phyloP scores from a whole-genome alignment of 192 early-diverging fungal species.

The Spinellus fusiger region DNA sequence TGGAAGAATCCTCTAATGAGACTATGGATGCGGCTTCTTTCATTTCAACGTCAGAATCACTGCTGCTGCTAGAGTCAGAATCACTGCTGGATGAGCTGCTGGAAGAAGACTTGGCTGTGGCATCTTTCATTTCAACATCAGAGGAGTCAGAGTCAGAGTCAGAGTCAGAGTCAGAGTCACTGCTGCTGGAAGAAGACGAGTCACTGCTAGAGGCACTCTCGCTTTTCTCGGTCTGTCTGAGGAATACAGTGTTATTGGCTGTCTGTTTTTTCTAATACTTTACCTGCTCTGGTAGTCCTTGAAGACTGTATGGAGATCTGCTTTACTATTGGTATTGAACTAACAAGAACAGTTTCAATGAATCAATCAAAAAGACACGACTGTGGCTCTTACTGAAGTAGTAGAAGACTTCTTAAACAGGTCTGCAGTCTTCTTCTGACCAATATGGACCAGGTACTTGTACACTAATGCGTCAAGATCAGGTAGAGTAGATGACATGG shows the following conservation, averaged over 20 bases:
- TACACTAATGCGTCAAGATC: slow-evolving; percentile 24
- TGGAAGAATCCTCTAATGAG: slow-evolving; percentile 20
- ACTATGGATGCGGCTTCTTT: slow-evolving; percentile 3
- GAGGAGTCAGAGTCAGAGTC: slow-evolving; percentile 7
- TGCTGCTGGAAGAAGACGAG: neutral
- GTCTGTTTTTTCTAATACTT: neutral
- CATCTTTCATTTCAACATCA: slow-evolving; percentile 3
- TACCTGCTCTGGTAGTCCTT: slow-evolving; percentile 10
- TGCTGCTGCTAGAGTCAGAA: neutral
- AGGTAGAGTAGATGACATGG: slow-evolving; percentile 7
- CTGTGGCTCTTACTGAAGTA: slow-evolving; percentile 13
- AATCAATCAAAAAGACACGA: neutral
- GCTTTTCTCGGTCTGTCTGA: neutral
- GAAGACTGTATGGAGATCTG: slow-evolving; percentile 5
- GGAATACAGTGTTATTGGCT: neutral
- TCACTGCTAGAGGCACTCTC: neutral
- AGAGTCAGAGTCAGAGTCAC: neutral
- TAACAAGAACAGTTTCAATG: neutral
- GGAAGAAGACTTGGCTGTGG: neutral
- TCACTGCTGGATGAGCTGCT: neutral
- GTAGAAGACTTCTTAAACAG: slow-evolving; percentile 22
- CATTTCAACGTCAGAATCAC: slow-evolving; percentile 9
- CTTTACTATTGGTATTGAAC: slow-evolving; percentile 1
- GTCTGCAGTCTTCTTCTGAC: slow-evolving; percentile 16
- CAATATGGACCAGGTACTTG: slow-evolving; percentile 19